phyloP scores from a whole-genome alignment of 129 eudicot species.

The Tagetes patula region DNA sequence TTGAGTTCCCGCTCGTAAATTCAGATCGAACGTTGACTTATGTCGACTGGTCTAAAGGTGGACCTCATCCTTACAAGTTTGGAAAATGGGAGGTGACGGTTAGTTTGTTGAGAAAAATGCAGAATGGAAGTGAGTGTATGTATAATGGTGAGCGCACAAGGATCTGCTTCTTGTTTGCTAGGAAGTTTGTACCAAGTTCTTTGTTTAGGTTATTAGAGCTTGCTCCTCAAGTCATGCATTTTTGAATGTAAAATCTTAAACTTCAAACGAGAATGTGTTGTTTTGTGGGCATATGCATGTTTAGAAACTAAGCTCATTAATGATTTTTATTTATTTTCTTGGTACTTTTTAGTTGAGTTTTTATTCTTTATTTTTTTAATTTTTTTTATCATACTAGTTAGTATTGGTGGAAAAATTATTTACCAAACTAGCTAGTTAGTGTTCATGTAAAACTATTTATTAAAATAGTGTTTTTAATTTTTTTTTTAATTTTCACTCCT shows the following conservation, averaged over 20 bases:
- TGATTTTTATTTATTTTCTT: neutral
- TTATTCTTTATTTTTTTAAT: too few relatives aligned
- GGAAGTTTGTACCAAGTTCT: slow-evolving; percentile 66
- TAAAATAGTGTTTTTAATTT: too few relatives aligned
- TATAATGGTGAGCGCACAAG: slow-evolving; percentile 60
- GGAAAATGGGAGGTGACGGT: slow-evolving; percentile 39
- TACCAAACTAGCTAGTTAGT: too few relatives aligned
- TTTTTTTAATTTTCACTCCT: too few relatives aligned
- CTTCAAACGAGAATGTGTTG: neutral
- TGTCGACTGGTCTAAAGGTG: slow-evolving; percentile 82
- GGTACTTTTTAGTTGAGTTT: neutral
- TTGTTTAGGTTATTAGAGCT: slow-evolving; percentile 54
- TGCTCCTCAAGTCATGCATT: slow-evolving; percentile 55
- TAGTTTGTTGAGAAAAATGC: slow-evolving; percentile 46
- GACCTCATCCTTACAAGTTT: slow-evolving; percentile 71
- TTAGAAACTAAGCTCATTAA: neutral
- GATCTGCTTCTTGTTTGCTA: slow-evolving; percentile 72
- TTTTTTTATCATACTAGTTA: too few relatives aligned
- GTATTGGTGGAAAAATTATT: too few relatives aligned
- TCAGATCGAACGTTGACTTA: slow-evolving; percentile 66
- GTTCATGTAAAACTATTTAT: too few relatives aligned
- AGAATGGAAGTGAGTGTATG: slow-evolving; percentile 41
- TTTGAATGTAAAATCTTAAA: slow-evolving; percentile 30
- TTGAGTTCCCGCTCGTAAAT: slow-evolving; percentile 40
- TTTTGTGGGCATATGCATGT: neutral